A percentile compares a stretch with the other conserved stretches of the same genome.
Evolutionary conservation across 2,329 filamentous ascomycete species (phyloP).

Genomic region (Fusarium aywerte): DNA sequence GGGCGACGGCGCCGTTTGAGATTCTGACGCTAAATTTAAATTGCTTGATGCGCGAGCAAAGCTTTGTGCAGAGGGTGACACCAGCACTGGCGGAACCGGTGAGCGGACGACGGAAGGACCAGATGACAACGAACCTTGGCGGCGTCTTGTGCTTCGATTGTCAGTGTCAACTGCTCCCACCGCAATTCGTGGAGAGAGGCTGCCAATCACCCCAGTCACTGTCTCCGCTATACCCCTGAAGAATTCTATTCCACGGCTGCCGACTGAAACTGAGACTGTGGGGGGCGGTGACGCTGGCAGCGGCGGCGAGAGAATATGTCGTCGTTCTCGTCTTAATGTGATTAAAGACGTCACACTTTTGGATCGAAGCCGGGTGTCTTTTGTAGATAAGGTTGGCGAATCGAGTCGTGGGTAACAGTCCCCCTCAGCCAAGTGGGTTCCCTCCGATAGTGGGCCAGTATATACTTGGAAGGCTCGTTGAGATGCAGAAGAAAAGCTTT

Average conservation of each 20-base stretch:
- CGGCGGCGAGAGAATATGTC: conserved; percentile 13
- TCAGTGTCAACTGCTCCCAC: conserved; percentile 27
- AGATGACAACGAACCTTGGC: conserved; percentile 34
- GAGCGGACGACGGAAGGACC: conserved; percentile 24
- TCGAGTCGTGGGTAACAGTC: conserved; percentile 43
- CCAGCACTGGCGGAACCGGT: conserved; percentile 20
- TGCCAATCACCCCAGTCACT: conserved; percentile 37
- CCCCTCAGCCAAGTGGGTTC: conserved; percentile 26
- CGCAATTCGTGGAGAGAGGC: conserved; percentile 36
- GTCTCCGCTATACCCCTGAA: conserved; percentile 32
- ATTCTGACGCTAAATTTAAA: conserved; percentile 36
- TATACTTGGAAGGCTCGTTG: conserved; percentile 48
- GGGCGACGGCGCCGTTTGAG: conserved; percentile 36
- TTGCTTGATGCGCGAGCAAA: conserved; percentile 26
- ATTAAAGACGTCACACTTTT: conserved; percentile 42
- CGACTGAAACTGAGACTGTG: conserved; percentile 34
- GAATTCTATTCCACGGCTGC: conserved; percentile 32
- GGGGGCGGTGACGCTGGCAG: conserved; percentile 20
- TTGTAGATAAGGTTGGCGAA: conserved; percentile 32
- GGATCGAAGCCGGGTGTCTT: conserved; percentile 38
- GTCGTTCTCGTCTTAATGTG: conserved; percentile 15
- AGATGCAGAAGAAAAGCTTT: conserved; percentile 49
- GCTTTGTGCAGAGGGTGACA: conserved; percentile 32
- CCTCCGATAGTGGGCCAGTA: conserved; percentile 15
- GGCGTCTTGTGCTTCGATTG: conserved; percentile 20